A percentile compares a stretch with the other conserved stretches of the same genome.
phyloP scores from a whole-genome alignment of 345 rosid genomes.

The Balakata baccata region DNA sequence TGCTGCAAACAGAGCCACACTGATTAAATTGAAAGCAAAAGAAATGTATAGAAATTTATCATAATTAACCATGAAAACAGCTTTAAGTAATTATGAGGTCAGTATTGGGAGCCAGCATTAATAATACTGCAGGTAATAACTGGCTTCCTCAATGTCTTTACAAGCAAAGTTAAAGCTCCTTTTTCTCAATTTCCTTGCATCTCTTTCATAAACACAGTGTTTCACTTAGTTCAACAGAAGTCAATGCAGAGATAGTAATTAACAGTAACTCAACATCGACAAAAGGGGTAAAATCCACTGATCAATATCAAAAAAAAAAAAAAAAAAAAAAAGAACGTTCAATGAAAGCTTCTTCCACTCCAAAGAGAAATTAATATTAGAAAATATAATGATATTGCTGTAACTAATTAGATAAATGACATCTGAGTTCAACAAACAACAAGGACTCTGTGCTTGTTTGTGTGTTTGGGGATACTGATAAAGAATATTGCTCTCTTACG shows the following conservation, averaged over 20 bases:
- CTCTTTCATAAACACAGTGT: constrained; percentile 1
- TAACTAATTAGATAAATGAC: too few species aligned
- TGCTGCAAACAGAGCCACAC: neutral
- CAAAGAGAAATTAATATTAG: too few species aligned
- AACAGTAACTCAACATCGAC: constrained; percentile 17
- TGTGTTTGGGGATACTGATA: too few species aligned
- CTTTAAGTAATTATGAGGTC: constrained; percentile 2
- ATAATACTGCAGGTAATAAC: neutral
- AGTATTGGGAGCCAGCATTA: neutral
- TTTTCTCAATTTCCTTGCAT: neutral
- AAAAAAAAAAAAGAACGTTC: too few species aligned
- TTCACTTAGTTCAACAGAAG: constrained; percentile 22
- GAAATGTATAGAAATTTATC: neutral
- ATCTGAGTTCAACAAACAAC: too few species aligned
- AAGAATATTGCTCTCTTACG: too few species aligned
- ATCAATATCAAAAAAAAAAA: neutral
- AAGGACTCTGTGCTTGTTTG: too few species aligned
- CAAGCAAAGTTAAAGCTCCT: neutral
- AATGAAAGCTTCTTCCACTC: too few species aligned
- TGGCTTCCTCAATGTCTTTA: neutral
- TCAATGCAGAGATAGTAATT: neutral
- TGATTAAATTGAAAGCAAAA: neutral
- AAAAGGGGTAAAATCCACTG: neutral
- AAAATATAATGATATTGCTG: too few species aligned
- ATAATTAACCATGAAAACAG: constrained; percentile 2